Conservation (phyloP, 2,329 filamentous ascomycete genomes). For the Penicillium vulpinum region DNA sequence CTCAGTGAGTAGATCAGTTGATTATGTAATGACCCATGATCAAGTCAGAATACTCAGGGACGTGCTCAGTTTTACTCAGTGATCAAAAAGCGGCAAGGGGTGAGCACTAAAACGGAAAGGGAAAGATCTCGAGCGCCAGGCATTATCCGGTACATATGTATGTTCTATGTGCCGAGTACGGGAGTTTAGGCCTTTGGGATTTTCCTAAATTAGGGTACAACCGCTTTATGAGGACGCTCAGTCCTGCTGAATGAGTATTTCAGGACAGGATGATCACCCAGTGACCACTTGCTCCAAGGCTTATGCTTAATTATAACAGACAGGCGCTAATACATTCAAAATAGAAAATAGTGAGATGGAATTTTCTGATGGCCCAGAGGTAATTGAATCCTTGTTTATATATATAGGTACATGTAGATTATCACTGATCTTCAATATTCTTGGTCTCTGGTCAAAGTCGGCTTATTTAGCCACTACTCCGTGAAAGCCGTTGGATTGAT, state of each 20-base stretch:
- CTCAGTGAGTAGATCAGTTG: neutral
- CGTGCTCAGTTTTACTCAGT: neutral
- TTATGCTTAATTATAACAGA: no score
- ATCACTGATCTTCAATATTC: neutral
- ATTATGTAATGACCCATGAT: neutral
- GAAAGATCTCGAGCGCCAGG: no score
- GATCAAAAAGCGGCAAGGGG: no score
- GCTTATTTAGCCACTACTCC: neutral
- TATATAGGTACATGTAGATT: neutral
- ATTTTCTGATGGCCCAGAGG: no score
- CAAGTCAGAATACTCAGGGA: neutral
- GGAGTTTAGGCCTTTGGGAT: neutral
- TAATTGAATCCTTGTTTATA: neutral
- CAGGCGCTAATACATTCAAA: neutral
- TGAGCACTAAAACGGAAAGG: no score
- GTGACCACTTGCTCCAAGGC: no score
- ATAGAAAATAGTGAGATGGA: neutral
- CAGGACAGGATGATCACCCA: neutral
- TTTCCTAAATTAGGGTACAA: neutral
- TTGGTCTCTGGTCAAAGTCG: neutral
- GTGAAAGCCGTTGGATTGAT: neutral
- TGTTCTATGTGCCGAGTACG: no score
- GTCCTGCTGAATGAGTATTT: neutral
- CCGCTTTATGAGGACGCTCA: neutral
- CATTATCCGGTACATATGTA: no score